Evolutionary conservation across 1,284 basidiomycete species (phyloP), one percentile per base, ranked within the genome.

Genomic region (Leccinum subfulvum): DNA sequence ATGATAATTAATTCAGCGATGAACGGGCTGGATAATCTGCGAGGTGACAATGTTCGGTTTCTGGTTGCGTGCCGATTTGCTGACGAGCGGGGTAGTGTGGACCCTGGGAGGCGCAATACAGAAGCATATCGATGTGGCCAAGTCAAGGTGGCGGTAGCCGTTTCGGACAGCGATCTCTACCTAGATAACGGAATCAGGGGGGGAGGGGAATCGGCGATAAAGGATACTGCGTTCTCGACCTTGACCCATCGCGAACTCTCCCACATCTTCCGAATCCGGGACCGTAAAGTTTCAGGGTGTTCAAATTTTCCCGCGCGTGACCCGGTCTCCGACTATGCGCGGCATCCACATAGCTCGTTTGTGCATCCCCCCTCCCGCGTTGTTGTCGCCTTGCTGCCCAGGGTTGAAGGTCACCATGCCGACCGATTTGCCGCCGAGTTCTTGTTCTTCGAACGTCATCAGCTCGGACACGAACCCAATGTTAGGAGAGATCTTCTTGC

Each of bases 391-490:
- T 62, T 58, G 70, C 10, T 39, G 39, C 1, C 62, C 69, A 14
- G 71, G 57, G 26, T 49, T 58, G 63, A 57, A 73, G 62, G 88
- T 84, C 23, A 90, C 80, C 16, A 87, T 91, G 28, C 91, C 91
- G 41, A 88, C 81, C 13, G 87, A 89, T 76, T 94, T 94, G 13
- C 89, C 86, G 11, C 93, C 92, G 7, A 96, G 82, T 71, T 95
- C 92, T 69, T 88, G 83, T 73, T 97, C 92, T 77, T 98, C 96
- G 72, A 95, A 98, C 57, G 88, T 90, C 95, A 98, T 98, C 52
- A 98, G 83, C 77, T 98, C 96, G 13, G 92, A 94, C 37, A 98
- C 94, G 76, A 98, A 98, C 6, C 96, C 96, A 67, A 99, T 98
- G 75, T 98, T 98, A 9, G 97, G 96, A n/a, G 91, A 95, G 68